phyloP scores from a whole-genome alignment of 768 basidiomycete species.

The Boletus insuetus region DNA sequence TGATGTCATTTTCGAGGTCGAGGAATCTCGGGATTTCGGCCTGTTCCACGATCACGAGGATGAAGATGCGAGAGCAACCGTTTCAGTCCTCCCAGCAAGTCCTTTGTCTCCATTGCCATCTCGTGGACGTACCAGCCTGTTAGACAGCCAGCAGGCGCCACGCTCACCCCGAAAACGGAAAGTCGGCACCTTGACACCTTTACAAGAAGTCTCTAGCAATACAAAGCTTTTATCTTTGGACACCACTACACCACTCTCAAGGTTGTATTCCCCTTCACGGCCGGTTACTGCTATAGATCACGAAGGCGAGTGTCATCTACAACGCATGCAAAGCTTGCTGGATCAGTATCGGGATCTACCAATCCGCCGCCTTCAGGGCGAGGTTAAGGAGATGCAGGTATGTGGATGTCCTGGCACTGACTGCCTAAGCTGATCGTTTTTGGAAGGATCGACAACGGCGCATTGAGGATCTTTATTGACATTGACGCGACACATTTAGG shows the following conservation, averaged over 20 bases:
- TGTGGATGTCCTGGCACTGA: constrained; percentile 12
- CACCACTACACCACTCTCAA: constrained; percentile 26
- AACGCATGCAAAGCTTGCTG: constrained; percentile 56
- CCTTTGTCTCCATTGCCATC: constrained; percentile 10
- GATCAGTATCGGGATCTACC: constrained; percentile 65
- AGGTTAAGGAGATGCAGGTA: constrained; percentile 83
- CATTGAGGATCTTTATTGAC: constrained; percentile 71
- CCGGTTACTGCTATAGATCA: constrained; percentile 25
- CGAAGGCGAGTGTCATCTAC: constrained; percentile 42
- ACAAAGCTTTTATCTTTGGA: constrained; percentile 31
- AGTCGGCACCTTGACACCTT: constrained; percentile 24
- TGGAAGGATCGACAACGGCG: constrained; percentile 69
- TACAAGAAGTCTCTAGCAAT: constrained; percentile 28
- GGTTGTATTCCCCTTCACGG: constrained; percentile 25
- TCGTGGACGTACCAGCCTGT: neutral
- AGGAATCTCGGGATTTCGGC: constrained; percentile 45
- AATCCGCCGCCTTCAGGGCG: constrained; percentile 64
- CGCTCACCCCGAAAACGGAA: constrained; percentile 22
- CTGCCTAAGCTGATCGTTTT: neutral
- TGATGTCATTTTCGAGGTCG: constrained; percentile 78
- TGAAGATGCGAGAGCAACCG: constrained; percentile 26
- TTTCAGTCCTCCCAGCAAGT: constrained; percentile 9
- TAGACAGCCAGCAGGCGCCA: constrained; percentile 11
- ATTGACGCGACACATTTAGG: constrained; percentile 66
- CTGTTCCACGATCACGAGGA: constrained; percentile 52